phyloP scores from a whole-genome alignment of 2,329 filamentous ascomycete species.

The Camillea tinctor region DNA sequence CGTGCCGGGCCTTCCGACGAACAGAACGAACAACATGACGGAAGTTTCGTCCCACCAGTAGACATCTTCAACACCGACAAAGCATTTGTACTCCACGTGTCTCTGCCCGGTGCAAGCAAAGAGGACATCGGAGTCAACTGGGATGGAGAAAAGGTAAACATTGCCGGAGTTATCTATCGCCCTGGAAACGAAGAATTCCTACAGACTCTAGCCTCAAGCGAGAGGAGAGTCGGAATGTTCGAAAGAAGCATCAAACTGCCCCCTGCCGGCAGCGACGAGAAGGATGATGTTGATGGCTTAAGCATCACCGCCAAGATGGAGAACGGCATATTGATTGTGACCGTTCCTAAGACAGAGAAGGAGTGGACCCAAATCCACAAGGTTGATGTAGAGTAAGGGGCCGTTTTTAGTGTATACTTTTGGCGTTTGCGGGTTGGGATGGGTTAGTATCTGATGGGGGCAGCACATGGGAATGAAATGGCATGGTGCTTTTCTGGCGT shows the following conservation, averaged over 20 bases:
- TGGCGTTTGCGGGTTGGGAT: background rate
- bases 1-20: slow-evolving; percentile 18
- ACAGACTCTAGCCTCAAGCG: slow-evolving; percentile 59
- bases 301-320: slow-evolving; percentile 73
- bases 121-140: slow-evolving; percentile 76
- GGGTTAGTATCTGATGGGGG: background rate
- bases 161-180: slow-evolving; percentile 72
- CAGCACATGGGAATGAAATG: background rate
- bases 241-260: slow-evolving; percentile 67
- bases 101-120: slow-evolving; percentile 76
- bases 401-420: too few species aligned
- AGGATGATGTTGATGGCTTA: slow-evolving; percentile 63
- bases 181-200: slow-evolving; percentile 70
- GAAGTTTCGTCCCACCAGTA: slow-evolving; percentile 61
- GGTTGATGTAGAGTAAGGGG: slow-evolving; percentile 53
- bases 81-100: slow-evolving; percentile 69
- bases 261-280: slow-evolving; percentile 40
- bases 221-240: slow-evolving; percentile 73
- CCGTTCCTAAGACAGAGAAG: slow-evolving; percentile 70
- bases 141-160: slow-evolving; percentile 66
- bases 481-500: background rate
- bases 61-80: slow-evolving; percentile 72
- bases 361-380: slow-evolving; percentile 63
- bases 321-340: slow-evolving; percentile 73
- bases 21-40: slow-evolving; percentile 24